Evolutionary conservation across 306 rosid genomes (phyloP).

Genomic region (Quercus berberidifolia): DNA sequence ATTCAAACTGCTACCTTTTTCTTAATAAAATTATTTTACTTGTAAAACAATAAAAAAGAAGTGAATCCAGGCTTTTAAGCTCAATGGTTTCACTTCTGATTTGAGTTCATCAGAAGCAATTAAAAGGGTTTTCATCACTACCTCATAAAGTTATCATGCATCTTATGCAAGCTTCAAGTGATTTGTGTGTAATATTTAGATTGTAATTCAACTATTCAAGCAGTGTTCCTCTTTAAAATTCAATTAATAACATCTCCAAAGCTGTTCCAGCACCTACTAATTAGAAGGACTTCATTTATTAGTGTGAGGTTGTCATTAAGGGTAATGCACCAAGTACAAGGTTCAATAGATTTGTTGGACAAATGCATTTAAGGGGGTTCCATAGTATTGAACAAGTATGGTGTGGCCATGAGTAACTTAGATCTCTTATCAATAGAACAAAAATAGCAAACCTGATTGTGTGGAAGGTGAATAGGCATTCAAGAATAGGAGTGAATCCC

Average conservation of each 20-base stretch:
- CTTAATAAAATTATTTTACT: too few species aligned
- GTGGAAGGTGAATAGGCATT: neutral
- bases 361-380: neutral
- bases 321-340: neutral
- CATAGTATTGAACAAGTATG: neutral
- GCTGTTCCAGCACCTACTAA: neutral
- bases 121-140: neutral
- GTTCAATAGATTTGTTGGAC: neutral
- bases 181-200: neutral
- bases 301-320: too few species aligned
- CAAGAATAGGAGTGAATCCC: neutral
- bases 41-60: too few species aligned
- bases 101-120: neutral
- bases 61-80: neutral
- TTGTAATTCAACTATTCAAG: neutral
- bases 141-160: neutral
- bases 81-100: neutral
- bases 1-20: too few species aligned
- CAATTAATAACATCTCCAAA: neutral
- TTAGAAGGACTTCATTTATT: neutral
- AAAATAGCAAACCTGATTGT: neutral
- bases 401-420: neutral
- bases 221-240: neutral
- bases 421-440: neutral
- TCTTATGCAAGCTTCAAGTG: neutral